These are phyloP conservation scores for Gracilaria caudata DNA, from an alignment of 23 red algal species.

Conservation along the genomic window DNA sequence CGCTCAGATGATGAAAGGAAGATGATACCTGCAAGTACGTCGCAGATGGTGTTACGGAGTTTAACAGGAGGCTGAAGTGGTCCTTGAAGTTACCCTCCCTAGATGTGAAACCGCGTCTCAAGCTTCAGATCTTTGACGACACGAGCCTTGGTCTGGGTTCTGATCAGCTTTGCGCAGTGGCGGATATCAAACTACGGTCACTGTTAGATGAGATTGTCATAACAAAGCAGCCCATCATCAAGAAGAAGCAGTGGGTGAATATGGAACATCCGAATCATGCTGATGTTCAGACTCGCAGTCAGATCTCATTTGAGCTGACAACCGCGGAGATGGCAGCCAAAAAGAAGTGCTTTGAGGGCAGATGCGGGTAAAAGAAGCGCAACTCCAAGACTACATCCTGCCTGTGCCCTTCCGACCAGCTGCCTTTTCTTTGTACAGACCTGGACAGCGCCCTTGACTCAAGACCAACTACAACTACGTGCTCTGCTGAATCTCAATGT, in stretches of 20 bases:
- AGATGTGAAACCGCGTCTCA: conserved; percentile 82
- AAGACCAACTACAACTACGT: conserved; percentile 57
- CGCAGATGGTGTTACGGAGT: conserved; percentile 73
- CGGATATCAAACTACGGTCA: conserved; percentile 79
- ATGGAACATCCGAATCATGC: conserved; percentile 83
- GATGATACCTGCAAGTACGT: conserved; percentile 75
- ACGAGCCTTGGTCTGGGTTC: conserved; percentile 62
- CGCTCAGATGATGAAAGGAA: conserved; percentile 44
- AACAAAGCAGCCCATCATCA: conserved; percentile 57
- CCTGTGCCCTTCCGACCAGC: conserved; percentile 80
- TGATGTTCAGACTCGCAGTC: conserved; percentile 57
- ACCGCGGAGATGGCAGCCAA: conserved; percentile 56
- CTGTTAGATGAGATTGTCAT: conserved; percentile 76
- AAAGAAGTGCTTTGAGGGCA: conserved; percentile 81
- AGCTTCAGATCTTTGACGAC: conserved; percentile 84
- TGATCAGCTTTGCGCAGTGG: conserved; percentile 70
- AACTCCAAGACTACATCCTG: conserved; percentile 81
- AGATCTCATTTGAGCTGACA: conserved; percentile 74
- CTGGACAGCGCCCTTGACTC: conserved; percentile 69
- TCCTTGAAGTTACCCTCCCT: conserved; percentile 62
- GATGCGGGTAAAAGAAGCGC: conserved; percentile 59
- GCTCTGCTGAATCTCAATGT: conserved; percentile 42
- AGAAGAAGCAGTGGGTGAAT: conserved; percentile 78
- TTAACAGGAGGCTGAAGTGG: conserved; percentile 86
- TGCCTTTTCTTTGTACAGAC: conserved; percentile 75